Evolutionary conservation across 257 asterid genomes (phyloP).

Genomic region (Fraxinus quadrangulata): DNA sequence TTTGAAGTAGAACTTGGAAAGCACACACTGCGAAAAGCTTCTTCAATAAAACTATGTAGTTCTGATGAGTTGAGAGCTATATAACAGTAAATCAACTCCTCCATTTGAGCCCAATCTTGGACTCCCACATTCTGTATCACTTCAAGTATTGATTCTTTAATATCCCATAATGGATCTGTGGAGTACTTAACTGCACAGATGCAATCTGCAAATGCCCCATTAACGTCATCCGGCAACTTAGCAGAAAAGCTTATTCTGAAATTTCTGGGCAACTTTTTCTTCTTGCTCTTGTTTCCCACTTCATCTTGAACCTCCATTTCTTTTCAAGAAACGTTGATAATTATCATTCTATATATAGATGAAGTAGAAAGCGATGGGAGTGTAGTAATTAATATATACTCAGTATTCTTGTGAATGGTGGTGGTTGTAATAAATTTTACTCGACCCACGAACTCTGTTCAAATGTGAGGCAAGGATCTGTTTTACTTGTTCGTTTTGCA

Average conservation of each 20-base stretch:
- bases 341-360: not conserved
- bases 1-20: no score
- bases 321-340: not conserved
- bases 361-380: not conserved
- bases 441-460: no score
- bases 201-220: conserved; percentile 41
- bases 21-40: conserved; percentile 33
- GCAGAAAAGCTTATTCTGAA: conserved; percentile 61
- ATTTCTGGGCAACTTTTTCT: conserved; percentile 18
- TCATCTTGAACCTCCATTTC: conserved; percentile 22
- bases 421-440: no score
- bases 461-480: no score
- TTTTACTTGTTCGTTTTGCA: no score
- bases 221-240: conserved; percentile 48
- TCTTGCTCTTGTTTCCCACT: conserved; percentile 22
- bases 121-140: conserved; percentile 50
- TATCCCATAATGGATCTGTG: conserved; percentile 48
- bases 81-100: conserved; percentile 63
- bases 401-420: no score
- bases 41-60: conserved; percentile 39
- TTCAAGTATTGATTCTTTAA: conserved; percentile 54
- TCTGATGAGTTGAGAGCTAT: conserved; percentile 56
- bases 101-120: conserved; percentile 62
- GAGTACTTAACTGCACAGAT: conserved; percentile 66
- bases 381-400: not conserved